Conservation (phyloP, 2,329 filamentous ascomycete genomes). For the Scolecobasidium constrictum region DNA sequence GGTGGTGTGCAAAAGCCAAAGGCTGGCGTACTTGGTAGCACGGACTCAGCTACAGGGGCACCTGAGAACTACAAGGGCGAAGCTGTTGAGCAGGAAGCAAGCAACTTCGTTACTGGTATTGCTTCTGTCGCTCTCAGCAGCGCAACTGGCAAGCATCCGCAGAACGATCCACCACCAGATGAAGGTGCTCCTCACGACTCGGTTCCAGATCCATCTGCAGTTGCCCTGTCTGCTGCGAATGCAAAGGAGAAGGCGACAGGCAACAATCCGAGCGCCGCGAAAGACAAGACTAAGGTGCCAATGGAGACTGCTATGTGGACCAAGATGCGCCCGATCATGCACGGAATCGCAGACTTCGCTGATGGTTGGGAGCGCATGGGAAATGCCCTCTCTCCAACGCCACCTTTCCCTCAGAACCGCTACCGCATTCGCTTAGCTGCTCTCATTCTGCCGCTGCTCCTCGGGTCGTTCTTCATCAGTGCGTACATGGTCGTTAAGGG, state of each 20-base stretch:
- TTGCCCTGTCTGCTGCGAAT: conserved; percentile 43
- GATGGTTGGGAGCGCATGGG: conserved; percentile 55
- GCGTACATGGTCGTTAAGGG: conserved; percentile 49
- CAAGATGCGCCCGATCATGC: conserved; percentile 65
- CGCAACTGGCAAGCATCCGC: conserved; percentile 66
- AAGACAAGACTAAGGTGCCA: conserved; percentile 70
- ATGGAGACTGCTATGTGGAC: conserved; percentile 69
- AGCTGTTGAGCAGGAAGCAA: conserved; percentile 72
- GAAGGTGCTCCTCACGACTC: conserved; percentile 31
- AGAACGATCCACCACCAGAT: conserved; percentile 45
- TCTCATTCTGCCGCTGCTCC: conserved; percentile 32
- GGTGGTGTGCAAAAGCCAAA: conserved; percentile 70
- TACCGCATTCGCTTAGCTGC: conserved; percentile 35
- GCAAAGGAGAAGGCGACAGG: conserved; percentile 45
- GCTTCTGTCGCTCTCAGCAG: conserved; percentile 62
- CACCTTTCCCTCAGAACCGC: conserved; percentile 34
- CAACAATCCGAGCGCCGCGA: conserved; percentile 34
- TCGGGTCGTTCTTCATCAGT: conserved; percentile 32
- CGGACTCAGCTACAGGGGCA: conserved; percentile 68
- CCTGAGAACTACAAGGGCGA: conserved; percentile 77
- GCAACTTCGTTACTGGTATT: conserved; percentile 67
- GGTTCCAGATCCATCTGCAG: conserved; percentile 50
- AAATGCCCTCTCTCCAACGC: conserved; percentile 41
- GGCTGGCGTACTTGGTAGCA: conserved; percentile 63
- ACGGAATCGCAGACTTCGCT: conserved; percentile 45